Percentiles rank a stretch among this genome's conserved stretches.
Evolutionary conservation across 1,284 basidiomycete genomes (phyloP).

Genomic region (Cryptococcus sp.): DNA sequence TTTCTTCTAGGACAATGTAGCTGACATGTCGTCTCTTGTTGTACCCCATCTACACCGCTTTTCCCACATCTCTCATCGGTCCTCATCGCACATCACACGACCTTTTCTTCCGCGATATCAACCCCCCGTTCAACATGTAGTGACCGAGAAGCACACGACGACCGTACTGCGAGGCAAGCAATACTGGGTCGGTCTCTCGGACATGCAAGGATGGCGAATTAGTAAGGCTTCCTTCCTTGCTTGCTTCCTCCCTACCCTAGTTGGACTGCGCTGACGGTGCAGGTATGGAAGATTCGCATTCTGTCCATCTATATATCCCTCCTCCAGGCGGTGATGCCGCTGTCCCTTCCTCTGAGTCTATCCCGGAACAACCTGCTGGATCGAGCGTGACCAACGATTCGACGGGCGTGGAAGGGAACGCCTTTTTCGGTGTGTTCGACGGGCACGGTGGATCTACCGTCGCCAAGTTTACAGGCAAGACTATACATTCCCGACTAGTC

Average conservation of each 20-base stretch:
- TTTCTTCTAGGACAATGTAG: no score
- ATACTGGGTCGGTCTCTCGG: constrained; percentile 75
- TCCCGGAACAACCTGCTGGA: constrained; percentile 45
- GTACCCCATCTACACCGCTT: constrained; percentile 1
- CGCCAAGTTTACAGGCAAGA: constrained; percentile 83
- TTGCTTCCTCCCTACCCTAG: not conserved
- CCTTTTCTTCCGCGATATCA: not conserved
- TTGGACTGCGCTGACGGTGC: not conserved
- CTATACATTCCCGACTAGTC: constrained; percentile 76
- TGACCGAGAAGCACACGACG: constrained; percentile 78
- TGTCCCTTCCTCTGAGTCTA: constrained; percentile 44
- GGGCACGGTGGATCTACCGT: constrained; percentile 92
- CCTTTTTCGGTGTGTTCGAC: constrained; percentile 95
- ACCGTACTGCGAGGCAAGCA: constrained; percentile 66
- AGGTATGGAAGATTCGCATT: constrained; percentile 95
- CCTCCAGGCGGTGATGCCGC: constrained; percentile 15
- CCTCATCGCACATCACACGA: constrained; percentile 2
- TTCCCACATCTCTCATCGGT: not conserved
- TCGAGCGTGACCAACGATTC: constrained; percentile 44
- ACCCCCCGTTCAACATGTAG: constrained; percentile 21
- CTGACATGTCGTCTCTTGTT: no score
- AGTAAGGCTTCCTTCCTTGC: constrained; percentile 56
- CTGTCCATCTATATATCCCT: constrained; percentile 59
- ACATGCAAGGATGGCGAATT: constrained; percentile 99
- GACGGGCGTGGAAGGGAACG: constrained; percentile 52